A percentile compares a stretch with the other conserved stretches of the same genome.
phyloP scores from a whole-genome alignment of 148 eudicot species.

The Vaccinium myrtillus region DNA sequence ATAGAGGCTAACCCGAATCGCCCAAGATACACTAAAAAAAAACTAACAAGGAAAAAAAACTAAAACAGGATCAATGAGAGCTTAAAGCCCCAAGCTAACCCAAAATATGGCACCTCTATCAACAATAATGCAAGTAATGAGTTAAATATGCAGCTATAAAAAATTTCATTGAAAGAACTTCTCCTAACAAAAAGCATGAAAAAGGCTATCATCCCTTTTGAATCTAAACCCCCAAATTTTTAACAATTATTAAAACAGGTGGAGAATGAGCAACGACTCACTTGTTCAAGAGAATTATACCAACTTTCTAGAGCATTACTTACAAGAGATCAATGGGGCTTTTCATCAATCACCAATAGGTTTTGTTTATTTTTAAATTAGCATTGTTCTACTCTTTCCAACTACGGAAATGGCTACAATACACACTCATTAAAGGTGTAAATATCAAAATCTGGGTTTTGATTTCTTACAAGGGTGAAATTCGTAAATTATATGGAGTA shows the following conservation, averaged over 20 bases:
- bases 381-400: not conserved
- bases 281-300: no score
- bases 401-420: no score
- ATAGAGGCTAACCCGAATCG: no score
- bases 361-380: not conserved
- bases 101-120: not conserved
- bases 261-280: no score
- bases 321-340: no score
- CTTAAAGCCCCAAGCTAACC: not conserved
- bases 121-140: not conserved
- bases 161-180: not conserved
- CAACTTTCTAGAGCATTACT: no score
- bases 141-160: not conserved
- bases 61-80: not conserved
- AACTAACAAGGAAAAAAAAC: not conserved
- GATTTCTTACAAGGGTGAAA: no score
- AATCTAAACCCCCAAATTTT: not conserved
- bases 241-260: no score
- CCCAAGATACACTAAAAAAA: not conserved
- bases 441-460: no score
- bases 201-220: not conserved
- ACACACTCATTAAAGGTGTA: no score
- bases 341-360: no score
- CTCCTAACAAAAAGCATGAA: not conserved
- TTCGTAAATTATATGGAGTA: no score